Base-by-base conservation (phyloP, 116 monocot species). In the Cymodocea nodosa region DNA sequence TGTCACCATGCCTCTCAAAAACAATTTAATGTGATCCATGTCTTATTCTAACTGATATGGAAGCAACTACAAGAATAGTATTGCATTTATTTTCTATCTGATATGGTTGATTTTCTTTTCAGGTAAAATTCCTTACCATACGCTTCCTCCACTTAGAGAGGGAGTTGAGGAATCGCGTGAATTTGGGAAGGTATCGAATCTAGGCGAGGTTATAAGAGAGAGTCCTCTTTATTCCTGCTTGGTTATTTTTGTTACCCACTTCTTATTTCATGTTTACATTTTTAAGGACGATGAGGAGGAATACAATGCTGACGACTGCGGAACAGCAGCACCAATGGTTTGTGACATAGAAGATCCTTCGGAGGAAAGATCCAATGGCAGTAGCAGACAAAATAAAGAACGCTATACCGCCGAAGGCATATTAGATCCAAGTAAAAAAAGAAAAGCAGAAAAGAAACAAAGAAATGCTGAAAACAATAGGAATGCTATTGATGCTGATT, bases 71-170 rank as follows among this genome's bases (percentile, higher is more conserved):
- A n/a, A n/a, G n/a, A n/a, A 55, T 13, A 14, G 9, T 30, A 40
- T 40, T 18, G 22, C 23, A 22, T 64, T 23, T 35, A 18, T 37
- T 52, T 51, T 35, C 11, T 2, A 7, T 30, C 66, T 67, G 35
- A 52, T 59, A 35, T 51, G 56, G 53, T 30, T 71, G 69, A 71
- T 62, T 75, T 16, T 50, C 59, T 57, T 62, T 16, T 73, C 70
- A 97, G 91, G 90, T 60, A 97, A 87, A 78, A 90, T 97, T 64
- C 90, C 83, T 52, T 97, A 97, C 73, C 90, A 85, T 66, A 90
- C 91, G 8, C 56, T 90, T 20, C 97, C 97, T 20, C 97, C 97
- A 59, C 60, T 2, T 15, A 83, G 83, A 48, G 69, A 75, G 16
- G 71, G 71, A 48, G 86, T 14, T 17, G 85, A 64, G 35, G 79